Percentiles rank a stretch among this genome's conserved stretches.
Evolutionary conservation across 805 yeast genomes (phyloP).

Genomic region (Candida sanyiensis): DNA sequence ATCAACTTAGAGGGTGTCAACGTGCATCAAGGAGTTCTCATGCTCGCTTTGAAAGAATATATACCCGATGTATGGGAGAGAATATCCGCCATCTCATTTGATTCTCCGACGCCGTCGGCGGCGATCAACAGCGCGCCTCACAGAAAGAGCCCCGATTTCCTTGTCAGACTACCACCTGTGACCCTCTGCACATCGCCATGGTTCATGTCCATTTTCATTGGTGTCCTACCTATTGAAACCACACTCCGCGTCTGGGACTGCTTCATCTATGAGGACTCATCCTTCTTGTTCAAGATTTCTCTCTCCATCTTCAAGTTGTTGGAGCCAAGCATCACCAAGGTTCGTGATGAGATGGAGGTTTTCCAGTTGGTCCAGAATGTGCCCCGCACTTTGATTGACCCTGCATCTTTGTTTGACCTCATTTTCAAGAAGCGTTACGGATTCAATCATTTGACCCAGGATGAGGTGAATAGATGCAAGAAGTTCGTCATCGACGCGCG

Average conservation of each 20-base stretch:
- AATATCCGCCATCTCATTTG: constrained; percentile 33
- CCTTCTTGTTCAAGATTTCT: constrained; percentile 76
- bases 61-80: constrained; percentile 75
- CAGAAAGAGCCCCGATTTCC: constrained; percentile 39
- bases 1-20: constrained; percentile 89
- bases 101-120: constrained; percentile 5
- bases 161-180: constrained; percentile 79
- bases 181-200: constrained; percentile 93
- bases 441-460: constrained; percentile 72
- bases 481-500: constrained; percentile 51
- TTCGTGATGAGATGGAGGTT: constrained; percentile 51
- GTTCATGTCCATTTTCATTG: constrained; percentile 97
- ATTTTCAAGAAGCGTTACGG: constrained; percentile 72
- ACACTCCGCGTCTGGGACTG: constrained; percentile 93
- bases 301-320: constrained; percentile 72
- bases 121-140: no score
- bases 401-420: constrained; percentile 60
- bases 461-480: constrained; percentile 73
- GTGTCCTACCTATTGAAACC: constrained; percentile 82
- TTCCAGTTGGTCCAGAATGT: constrained; percentile 82
- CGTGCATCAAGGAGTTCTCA: constrained; percentile 88
- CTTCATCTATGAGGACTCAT: constrained; percentile 86
- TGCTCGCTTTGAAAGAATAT: constrained; percentile 80
- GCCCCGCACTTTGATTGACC: constrained; percentile 69
- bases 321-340: constrained; percentile 52